Base-by-base conservation (phyloP, 306 rosid species). In the Rubus idaeus region DNA sequence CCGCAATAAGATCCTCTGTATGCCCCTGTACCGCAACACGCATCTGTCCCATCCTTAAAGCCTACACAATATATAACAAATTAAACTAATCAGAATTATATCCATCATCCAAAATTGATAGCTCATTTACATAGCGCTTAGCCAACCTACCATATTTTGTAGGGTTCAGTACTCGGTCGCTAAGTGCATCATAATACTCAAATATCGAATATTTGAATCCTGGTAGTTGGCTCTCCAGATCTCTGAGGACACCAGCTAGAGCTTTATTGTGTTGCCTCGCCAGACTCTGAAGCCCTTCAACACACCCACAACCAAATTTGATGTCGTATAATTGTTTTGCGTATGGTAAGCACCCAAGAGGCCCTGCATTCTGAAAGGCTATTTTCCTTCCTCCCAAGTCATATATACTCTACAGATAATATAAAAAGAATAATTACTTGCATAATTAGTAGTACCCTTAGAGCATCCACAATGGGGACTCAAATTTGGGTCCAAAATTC, bases 161-260 rank as follows among this genome's bases (percentile, higher is more conserved):
- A 75, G 91, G 96, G 50, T 82, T 6, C 4, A 62, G 57, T 6
- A 78, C 68, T 14, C 71, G 6, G 21, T 85, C 82, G 16, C 4
- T 4, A 8, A 35, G 3, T 4, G 45, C 0, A 10, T 17, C 20
- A 70, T 69, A 86, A 18, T 23, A 55, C 61, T 86, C 44, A 6
- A 60, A 5, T 16, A 45, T 26, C 66, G 93, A 84, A 73, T 85
- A 88, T 69, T 79, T 83, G 56, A 88, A 84, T 74, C 89, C 93
- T 65, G 73, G 26, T 46, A 88, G 78, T 8, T 82, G 52, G 45
- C 40, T 79, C 68, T 51, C 44, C 44, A 89, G 78, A 75, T 77
- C 70, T 0, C 20, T 37, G 58, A 87, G 89, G 58, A 70, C 60
- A 51, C 40, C 9, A 4, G 75, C 42, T 75, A 91, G 82, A 57